These are phyloP conservation scores for Ganoderma leucocontextum DNA, from an alignment of 1,284 basidiomycete genomes.

Conservation along the genomic window DNA sequence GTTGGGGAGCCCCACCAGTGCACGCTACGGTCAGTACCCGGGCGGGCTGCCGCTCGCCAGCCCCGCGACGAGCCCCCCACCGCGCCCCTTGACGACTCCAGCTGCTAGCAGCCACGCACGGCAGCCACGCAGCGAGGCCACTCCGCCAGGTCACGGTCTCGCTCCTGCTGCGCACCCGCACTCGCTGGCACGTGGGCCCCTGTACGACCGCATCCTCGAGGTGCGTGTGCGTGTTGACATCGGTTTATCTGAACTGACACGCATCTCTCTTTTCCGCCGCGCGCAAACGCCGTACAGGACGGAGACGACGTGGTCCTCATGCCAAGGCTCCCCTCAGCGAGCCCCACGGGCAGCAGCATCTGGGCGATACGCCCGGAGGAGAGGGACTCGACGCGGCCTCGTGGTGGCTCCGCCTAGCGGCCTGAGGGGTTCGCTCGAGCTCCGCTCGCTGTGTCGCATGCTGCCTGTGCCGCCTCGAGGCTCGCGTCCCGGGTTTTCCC, in stretches of 20 bases:
- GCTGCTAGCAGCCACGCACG: conserved; percentile 21
- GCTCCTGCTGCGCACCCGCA: conserved; percentile 16
- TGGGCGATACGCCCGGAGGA: conserved; percentile 33
- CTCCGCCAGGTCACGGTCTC: conserved; percentile 14
- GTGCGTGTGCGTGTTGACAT: conserved; percentile 24
- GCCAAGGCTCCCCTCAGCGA: conserved; percentile 12
- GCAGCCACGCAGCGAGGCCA: conserved; percentile 25
- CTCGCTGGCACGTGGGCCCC: conserved; percentile 29
- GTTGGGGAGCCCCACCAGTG: conserved; percentile 4
- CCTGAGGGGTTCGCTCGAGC: not conserved
- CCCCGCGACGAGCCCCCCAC: conserved; percentile 12
- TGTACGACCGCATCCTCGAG: conserved; percentile 33
- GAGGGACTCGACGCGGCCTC: conserved; percentile 23
- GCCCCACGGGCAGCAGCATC: conserved; percentile 21
- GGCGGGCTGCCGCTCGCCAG: conserved; percentile 4
- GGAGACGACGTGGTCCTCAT: conserved; percentile 32
- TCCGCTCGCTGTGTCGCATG: conserved; percentile 1
- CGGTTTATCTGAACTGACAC: conserved; percentile 22
- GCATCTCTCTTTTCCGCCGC: conserved; percentile 14
- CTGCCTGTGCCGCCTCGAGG: not conserved
- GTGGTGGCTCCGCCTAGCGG: conserved; percentile 27
- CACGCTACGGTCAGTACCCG: conserved; percentile 5
- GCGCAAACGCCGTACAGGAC: conserved; percentile 17
- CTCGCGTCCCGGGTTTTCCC: conserved; percentile 12
- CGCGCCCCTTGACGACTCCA: conserved; percentile 25